A percentile compares a stretch with the other conserved stretches of the same genome.
Evolutionary conservation across 1,284 basidiomycete species (phyloP).

Genomic region (Naganishia cerealis): DNA sequence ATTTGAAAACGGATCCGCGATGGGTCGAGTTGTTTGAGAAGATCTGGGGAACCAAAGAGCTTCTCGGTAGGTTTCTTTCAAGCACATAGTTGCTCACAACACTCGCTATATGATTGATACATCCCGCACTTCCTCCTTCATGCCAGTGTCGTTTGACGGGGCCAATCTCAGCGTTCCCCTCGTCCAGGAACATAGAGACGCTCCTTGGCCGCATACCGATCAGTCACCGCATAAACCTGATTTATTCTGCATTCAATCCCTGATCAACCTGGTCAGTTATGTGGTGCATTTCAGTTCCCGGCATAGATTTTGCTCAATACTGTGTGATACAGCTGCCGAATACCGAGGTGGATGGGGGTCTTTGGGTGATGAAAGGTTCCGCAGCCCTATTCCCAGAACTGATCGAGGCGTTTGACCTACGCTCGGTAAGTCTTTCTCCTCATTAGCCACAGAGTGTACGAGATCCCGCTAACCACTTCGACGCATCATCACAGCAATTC

Average conservation of each 20-base stretch:
- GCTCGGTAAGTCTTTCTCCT: conserved; percentile 4
- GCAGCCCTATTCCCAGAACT: conserved; percentile 37
- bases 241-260: conserved; percentile 27
- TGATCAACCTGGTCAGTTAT: conserved; percentile 29
- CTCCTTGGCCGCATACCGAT: conserved; percentile 38
- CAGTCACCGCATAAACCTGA: conserved; percentile 19
- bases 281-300: background rate
- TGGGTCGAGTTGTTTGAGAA: conserved; percentile 38
- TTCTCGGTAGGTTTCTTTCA: conserved; percentile 35
- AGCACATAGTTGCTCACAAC: background rate
- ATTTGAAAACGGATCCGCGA: conserved; percentile 37
- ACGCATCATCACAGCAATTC: conserved; percentile 12
- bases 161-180: conserved; percentile 38
- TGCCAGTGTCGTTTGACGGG: conserved; percentile 31
- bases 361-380: conserved; percentile 46
- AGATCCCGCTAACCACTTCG: too few species aligned
- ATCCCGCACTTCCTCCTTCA: background rate
- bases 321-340: conserved; percentile 35
- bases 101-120: background rate
- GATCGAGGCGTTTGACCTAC: conserved; percentile 28
- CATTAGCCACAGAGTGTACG: background rate
- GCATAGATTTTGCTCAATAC: background rate
- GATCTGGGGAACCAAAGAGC: conserved; percentile 40
- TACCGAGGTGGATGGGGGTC: conserved; percentile 47
- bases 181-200: conserved; percentile 24